A percentile compares a stretch with the other conserved stretches of the same genome.
These are phyloP conservation scores for Ogataea paradorogensis DNA, from an alignment of 805 yeast genomes.

Conservation along the genomic window DNA sequence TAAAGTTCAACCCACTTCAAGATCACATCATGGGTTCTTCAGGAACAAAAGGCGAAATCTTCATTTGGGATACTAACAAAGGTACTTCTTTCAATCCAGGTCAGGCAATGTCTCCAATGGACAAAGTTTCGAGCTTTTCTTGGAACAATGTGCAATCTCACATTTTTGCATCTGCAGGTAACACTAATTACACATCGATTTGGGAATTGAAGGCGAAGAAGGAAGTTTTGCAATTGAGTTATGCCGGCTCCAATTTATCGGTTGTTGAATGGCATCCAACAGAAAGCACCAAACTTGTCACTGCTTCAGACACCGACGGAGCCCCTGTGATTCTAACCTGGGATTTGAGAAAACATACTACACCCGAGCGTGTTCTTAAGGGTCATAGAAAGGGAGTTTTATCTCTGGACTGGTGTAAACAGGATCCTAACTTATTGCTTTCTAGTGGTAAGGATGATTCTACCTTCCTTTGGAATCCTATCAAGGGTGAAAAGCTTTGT, in stretches of 20 bases:
- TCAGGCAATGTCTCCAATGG: constrained; percentile 72
- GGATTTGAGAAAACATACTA: constrained; percentile 92
- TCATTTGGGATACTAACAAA: constrained; percentile 82
- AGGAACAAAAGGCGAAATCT: constrained; percentile 85
- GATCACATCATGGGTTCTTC: constrained; percentile 76
- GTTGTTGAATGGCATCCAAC: constrained; percentile 94
- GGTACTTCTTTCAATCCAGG: constrained; percentile 65
- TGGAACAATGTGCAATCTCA: constrained; percentile 87
- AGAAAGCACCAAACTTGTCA: constrained; percentile 78
- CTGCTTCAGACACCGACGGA: constrained; percentile 81
- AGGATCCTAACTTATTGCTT: constrained; percentile 72
- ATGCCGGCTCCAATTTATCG: constrained; percentile 70
- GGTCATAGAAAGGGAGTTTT: constrained; percentile 90
- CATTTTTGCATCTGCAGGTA: constrained; percentile 87
- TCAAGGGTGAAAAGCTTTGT: constrained; percentile 66
- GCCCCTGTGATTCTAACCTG: constrained; percentile 81
- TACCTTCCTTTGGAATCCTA: constrained; percentile 88
- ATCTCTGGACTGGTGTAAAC: constrained; percentile 89
- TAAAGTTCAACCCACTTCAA: constrained; percentile 76
- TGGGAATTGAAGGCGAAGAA: constrained; percentile 90
- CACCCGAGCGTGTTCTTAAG: constrained; percentile 71
- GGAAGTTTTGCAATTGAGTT: constrained; percentile 83
- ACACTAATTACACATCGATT: constrained; percentile 80
- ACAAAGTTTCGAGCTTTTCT: constrained; percentile 74
- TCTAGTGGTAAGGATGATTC: constrained; percentile 94